A percentile compares a stretch with the other conserved stretches of the same genome.
phyloP scores from a whole-genome alignment of 2,329 filamentous ascomycete species.

The Fusarium floridanum region DNA sequence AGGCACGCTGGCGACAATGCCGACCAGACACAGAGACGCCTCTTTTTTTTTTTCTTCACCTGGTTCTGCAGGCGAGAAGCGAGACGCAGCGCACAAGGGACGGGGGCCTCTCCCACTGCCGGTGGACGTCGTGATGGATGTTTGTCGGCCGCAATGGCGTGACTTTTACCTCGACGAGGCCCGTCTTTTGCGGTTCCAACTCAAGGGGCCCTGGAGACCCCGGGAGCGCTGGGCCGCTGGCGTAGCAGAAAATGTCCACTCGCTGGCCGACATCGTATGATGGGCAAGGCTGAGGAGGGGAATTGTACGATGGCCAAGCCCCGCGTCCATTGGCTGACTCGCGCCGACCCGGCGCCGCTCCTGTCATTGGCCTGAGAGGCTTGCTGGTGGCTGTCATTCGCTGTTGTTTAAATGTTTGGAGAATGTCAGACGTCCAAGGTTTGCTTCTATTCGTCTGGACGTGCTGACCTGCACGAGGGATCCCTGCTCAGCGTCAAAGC shows the following conservation, averaged over 20 bases:
- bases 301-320: slow-evolving; percentile 49
- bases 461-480: not conserved
- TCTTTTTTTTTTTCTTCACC: slow-evolving; percentile 11
- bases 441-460: slow-evolving; percentile 27
- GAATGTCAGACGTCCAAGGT: slow-evolving; percentile 20
- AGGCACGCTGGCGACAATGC: slow-evolving; percentile 25
- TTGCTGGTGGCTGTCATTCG: slow-evolving; percentile 26
- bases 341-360: slow-evolving; percentile 12
- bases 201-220: slow-evolving; percentile 44
- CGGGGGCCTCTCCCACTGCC: slow-evolving; percentile 38
- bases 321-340: slow-evolving; percentile 39
- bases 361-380: slow-evolving; percentile 29
- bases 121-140: slow-evolving; percentile 47
- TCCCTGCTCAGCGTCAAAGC: slow-evolving; percentile 2
- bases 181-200: slow-evolving; percentile 39
- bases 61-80: slow-evolving; percentile 33
- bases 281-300: slow-evolving; percentile 54
- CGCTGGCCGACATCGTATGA: slow-evolving; percentile 53
- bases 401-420: slow-evolving; percentile 22
- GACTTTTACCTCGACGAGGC: slow-evolving; percentile 46
- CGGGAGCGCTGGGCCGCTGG: slow-evolving; percentile 43
- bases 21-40: slow-evolving; percentile 8
- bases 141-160: slow-evolving; percentile 47
- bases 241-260: slow-evolving; percentile 47
- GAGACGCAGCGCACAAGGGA: slow-evolving; percentile 24